Percentiles rank a stretch among this genome's conserved stretches.
Evolutionary conservation across 2,329 filamentous ascomycete species (phyloP).

Genomic region (Xylariaceae sp.): DNA sequence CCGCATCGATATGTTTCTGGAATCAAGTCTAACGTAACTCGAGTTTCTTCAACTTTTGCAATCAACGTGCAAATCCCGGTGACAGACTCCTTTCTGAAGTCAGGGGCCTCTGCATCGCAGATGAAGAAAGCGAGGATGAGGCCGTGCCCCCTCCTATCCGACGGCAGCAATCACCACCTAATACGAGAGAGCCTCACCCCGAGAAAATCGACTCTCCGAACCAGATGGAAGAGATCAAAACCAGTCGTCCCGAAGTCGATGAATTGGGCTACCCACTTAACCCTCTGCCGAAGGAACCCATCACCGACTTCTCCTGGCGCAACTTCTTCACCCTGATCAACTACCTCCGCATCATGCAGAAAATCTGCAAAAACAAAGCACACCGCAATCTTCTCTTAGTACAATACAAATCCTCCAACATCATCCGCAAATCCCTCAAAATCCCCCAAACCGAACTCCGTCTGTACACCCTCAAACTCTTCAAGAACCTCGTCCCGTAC

Average conservation of each 20-base stretch:
- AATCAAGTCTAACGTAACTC: constrained; percentile 20
- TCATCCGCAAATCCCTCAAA: constrained; percentile 85
- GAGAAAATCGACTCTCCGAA: too few species aligned
- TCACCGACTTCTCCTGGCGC: constrained; percentile 85
- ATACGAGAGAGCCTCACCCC: constrained; percentile 23
- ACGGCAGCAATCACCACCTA: constrained; percentile 47
- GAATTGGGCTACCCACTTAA: constrained; percentile 78
- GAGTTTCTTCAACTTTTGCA: constrained; percentile 91
- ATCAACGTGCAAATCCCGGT: constrained; percentile 36
- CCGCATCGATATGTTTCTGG: background rate
- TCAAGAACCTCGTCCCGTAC: constrained; percentile 98
- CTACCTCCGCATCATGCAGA: constrained; percentile 92
- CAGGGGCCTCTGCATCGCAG: constrained; percentile 33
- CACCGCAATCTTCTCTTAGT: constrained; percentile 92
- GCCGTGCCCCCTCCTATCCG: constrained; percentile 79
- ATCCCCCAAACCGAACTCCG: constrained; percentile 83
- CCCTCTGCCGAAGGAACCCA: constrained; percentile 65
- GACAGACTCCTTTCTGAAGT: constrained; percentile 28
- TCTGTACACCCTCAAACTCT: constrained; percentile 92
- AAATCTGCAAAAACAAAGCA: constrained; percentile 92
- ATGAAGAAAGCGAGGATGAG: constrained; percentile 63
- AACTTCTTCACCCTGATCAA: constrained; percentile 96
- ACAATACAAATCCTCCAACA: constrained; percentile 89
- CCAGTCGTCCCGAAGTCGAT: constrained; percentile 61
- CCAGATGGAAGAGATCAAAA: constrained; percentile 28